Conservation (phyloP, 805 yeast species). For the Saccharomycopsis capsularis region DNA sequence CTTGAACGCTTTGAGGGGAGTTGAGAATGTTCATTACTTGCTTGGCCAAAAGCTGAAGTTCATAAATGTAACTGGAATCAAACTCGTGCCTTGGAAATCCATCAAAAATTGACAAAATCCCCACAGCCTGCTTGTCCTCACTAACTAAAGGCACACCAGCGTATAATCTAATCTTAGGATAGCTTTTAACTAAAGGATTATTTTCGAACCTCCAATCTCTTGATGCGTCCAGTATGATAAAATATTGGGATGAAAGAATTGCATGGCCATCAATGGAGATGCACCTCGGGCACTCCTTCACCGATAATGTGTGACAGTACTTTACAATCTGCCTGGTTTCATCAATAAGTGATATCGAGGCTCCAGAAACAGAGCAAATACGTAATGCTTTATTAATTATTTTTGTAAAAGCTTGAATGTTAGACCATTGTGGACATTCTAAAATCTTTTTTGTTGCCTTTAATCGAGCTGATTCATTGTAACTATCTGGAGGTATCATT, state of each 20-base stretch:
- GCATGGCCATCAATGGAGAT: conserved; percentile 66
- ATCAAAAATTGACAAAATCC: conserved; percentile 56
- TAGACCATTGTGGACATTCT: conserved; percentile 43
- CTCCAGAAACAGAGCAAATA: conserved; percentile 42
- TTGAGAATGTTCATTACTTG: conserved; percentile 39
- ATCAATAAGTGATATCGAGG: conserved; percentile 52
- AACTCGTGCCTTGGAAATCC: conserved; percentile 34
- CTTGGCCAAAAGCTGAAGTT: conserved; percentile 33
- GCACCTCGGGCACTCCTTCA: conserved; percentile 45
- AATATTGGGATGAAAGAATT: conserved; percentile 47
- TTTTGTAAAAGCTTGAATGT: conserved; percentile 32
- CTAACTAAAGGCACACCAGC: conserved; percentile 55
- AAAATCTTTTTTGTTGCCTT: conserved; percentile 37
- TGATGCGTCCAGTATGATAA: conserved; percentile 52
- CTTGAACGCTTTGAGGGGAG: conserved; percentile 27
- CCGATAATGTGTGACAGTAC: conserved; percentile 40
- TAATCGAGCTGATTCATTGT: conserved; percentile 41
- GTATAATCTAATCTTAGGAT: conserved; percentile 55
- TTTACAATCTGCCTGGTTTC: conserved; percentile 42
- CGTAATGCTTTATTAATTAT: conserved; percentile 34
- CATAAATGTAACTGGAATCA: conserved; percentile 30
- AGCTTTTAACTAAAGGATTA: conserved; percentile 58
- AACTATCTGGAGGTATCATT: conserved; percentile 54
- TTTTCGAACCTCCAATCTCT: conserved; percentile 62
- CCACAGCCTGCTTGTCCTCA: conserved; percentile 39